Evolutionary conservation across 495 filamentous ascomycete genomes (phyloP).

Genomic region (Neurospora africana): DNA sequence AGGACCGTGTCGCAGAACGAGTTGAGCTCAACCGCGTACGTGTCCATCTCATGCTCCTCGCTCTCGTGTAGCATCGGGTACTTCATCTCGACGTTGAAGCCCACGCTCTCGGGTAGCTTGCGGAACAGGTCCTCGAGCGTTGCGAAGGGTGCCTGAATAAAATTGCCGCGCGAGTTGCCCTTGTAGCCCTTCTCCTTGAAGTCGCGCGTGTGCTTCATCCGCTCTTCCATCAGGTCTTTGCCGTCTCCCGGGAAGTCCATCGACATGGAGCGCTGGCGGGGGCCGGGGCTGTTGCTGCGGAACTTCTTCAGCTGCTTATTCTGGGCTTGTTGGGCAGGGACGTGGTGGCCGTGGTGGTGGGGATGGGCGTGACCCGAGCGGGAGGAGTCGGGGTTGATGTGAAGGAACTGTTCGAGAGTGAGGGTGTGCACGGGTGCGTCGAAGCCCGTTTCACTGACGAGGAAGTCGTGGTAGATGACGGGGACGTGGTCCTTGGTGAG

Average conservation of each 20-base stretch:
- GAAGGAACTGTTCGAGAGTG: conserved; percentile 88
- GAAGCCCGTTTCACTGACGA: conserved; percentile 96
- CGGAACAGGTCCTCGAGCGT: conserved; percentile 89
- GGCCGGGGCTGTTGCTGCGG: conserved; percentile 24
- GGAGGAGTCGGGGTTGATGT: conserved; percentile 53
- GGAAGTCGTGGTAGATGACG: conserved; percentile 98
- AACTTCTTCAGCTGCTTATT: conserved; percentile 17
- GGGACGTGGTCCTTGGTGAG: conserved; percentile 97
- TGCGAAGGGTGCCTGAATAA: conserved; percentile 90
- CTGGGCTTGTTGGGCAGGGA: conserved; percentile 11
- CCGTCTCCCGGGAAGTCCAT: conserved; percentile 26
- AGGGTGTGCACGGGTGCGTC: conserved; percentile 94
- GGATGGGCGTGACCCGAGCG: conserved; percentile 1
- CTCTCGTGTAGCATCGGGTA: conserved; percentile 95
- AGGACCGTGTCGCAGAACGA: conserved; percentile 93
- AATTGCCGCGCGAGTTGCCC: conserved; percentile 82
- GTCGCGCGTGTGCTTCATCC: conserved; percentile 94
- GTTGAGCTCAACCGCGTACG: conserved; percentile 93
- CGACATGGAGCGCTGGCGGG: conserved; percentile 37
- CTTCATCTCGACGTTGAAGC: conserved; percentile 99
- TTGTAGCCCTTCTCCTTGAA: conserved; percentile 88
- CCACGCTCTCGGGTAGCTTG: conserved; percentile 66
- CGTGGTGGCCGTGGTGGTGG: background rate
- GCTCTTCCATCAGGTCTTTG: conserved; percentile 60
- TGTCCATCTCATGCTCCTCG: conserved; percentile 94